Conservation (phyloP, 176 grass and related monocot genomes). For the Triticum monococcum region DNA sequence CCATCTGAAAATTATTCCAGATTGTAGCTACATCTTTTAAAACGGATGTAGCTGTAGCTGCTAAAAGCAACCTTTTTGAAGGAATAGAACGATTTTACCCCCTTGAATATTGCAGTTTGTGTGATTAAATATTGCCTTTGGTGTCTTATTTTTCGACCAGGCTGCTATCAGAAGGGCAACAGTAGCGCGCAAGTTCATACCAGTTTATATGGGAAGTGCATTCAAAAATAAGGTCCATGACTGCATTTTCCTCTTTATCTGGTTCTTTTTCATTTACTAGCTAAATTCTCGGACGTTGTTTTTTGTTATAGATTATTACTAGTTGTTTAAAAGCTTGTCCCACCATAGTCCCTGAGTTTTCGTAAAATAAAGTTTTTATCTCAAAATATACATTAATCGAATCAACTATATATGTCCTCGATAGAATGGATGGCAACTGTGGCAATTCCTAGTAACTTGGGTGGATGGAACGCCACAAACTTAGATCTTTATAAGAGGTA, state of each 20-base stretch:
- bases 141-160: constrained; percentile 45
- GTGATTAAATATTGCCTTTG: not conserved
- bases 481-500: no score
- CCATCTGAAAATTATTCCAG: not conserved
- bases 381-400: no score
- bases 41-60: constrained; percentile 14
- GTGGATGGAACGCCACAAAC: no score
- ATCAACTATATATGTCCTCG: no score
- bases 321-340: no score
- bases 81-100: not conserved
- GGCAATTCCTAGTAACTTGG: no score
- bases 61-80: not conserved
- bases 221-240: constrained; percentile 96
- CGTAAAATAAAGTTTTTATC: no score
- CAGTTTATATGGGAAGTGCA: constrained; percentile 97
- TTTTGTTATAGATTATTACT: not conserved
- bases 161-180: constrained; percentile 92
- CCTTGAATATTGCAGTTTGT: not conserved
- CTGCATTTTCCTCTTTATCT: constrained; percentile 4
- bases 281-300: not conserved
- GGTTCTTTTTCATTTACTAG: not conserved
- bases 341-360: no score
- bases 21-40: constrained; percentile 4
- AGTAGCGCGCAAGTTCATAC: constrained; percentile 82
- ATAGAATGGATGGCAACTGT: no score